Percentiles rank a stretch among this genome's conserved stretches.
These are phyloP conservation scores for Paratinospora sagittata DNA, from an alignment of 164 flowering plant genomes.

Conservation along the genomic window DNA sequence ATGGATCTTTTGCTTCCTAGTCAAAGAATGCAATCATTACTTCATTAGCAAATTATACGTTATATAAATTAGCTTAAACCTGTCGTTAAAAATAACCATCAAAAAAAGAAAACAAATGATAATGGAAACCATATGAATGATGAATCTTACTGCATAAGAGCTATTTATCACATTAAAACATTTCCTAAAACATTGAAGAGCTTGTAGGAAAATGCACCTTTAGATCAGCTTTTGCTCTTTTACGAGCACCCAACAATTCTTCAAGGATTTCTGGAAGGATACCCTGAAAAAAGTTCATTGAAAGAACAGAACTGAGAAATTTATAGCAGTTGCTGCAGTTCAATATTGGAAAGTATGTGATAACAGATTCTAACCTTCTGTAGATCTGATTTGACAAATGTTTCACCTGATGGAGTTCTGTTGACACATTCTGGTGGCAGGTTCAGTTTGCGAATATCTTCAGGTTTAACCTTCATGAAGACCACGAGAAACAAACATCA, in stretches of 20 bases:
- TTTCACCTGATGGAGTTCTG: constrained; percentile 97
- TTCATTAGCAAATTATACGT: constrained; percentile 1
- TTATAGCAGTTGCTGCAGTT: background rate
- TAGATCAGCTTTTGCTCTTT: constrained; percentile 91
- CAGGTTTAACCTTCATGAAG: constrained; percentile 67
- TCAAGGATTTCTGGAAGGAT: constrained; percentile 98
- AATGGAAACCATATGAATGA: background rate
- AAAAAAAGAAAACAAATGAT: background rate
- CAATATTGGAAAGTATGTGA: constrained; percentile 2
- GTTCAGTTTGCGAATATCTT: constrained; percentile 70
- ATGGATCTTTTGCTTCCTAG: constrained; percentile 95
- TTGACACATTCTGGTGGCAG: constrained; percentile 79
- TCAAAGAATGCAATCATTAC: constrained; percentile 8
- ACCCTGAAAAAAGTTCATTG: constrained; percentile 47
- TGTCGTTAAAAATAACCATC: background rate
- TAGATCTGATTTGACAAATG: constrained; percentile 74
- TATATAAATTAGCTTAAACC: background rate
- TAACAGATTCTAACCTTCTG: constrained; percentile 58
- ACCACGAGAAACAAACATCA: constrained; percentile 12
- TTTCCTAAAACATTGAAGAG: background rate
- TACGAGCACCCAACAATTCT: constrained; percentile 89
- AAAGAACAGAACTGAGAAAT: background rate
- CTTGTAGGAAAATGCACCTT: constrained; percentile 44
- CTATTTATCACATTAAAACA: background rate
- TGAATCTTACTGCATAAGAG: background rate